These are phyloP conservation scores for Coniochaeta hoffmannii DNA, from an alignment of 2,329 filamentous ascomycete species.

Conservation along the genomic window DNA sequence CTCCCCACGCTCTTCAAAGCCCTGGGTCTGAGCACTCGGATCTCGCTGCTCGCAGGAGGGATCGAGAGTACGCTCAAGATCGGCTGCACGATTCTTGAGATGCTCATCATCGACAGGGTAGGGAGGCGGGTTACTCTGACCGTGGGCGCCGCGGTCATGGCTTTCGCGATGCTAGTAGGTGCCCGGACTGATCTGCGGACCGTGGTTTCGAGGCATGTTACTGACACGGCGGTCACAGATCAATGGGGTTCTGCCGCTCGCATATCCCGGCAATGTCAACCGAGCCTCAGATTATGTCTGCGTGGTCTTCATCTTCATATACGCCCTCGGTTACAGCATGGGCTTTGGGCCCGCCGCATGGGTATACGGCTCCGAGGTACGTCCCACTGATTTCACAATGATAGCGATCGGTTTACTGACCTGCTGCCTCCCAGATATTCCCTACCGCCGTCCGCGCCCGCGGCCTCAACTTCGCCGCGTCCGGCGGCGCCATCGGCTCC, in stretches of 20 bases:
- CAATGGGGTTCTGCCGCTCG: conserved; percentile 43
- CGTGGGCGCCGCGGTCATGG: conserved; percentile 44
- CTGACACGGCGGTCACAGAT: conserved; percentile 26
- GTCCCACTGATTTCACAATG: conserved; percentile 2
- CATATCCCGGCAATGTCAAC: conserved; percentile 42
- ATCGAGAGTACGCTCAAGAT: conserved; percentile 52
- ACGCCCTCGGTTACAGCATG: conserved; percentile 49
- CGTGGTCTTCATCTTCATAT: conserved; percentile 50
- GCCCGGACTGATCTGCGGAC: not conserved
- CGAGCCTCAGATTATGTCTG: conserved; percentile 40
- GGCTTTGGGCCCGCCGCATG: conserved; percentile 50
- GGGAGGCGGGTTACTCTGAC: conserved; percentile 42
- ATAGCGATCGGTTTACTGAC: not conserved
- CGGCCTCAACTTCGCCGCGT: conserved; percentile 48
- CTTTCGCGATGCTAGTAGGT: conserved; percentile 42
- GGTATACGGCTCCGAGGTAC: conserved; percentile 52
- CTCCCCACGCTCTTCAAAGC: conserved; percentile 44
- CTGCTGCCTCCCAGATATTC: conserved; percentile 36
- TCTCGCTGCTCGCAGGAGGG: conserved; percentile 44
- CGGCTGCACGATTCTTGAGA: conserved; percentile 46
- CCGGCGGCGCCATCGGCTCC: conserved; percentile 46
- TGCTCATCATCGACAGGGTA: conserved; percentile 46
- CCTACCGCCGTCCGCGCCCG: conserved; percentile 48
- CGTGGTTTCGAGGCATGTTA: not conserved
- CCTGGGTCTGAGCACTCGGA: conserved; percentile 38